Evolutionary conservation across 2,329 filamentous ascomycete species (phyloP), one percentile per base, ranked within the genome.

Genomic region (Chaetothyriales sp.): DNA sequence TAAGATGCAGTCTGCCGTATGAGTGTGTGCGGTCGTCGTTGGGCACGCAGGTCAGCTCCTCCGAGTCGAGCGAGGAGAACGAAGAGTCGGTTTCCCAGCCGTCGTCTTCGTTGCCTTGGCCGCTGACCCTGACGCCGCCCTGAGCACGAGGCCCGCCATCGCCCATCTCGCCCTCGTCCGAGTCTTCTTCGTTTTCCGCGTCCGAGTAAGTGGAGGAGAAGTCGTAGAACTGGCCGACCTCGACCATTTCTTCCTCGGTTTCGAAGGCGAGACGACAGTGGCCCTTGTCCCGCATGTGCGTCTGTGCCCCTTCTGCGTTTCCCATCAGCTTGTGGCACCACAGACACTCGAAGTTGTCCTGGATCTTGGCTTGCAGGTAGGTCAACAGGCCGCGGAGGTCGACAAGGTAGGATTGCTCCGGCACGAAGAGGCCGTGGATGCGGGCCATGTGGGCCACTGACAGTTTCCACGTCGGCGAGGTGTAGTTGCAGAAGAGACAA

Each of bases 231-330:
- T 97, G 87, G 52, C 92, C 92, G 63, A 98, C 87, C 51, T 94
- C 88, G 28, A 97, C 77, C 71, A 95, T 88, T 64, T 97, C 89
- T 37, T 85, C 83, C 65, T 95, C 87, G 0, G 82, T 84, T 49
- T 83, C 82, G 67, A 90, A 98, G 0, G 88, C 89, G 60, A 98
- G 94, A 78, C 89, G 95, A 77, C 90, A 97, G 69, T 98, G 92
- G 0, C 88, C 85, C 65, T 89, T 90, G 66, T 98, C 92, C 45
- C 88, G 83, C 92, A 98, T 98, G 67, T 98, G 92, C 0, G 89
- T 95, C 65, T 95, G 89, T 22, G 89, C 81, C 18, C 86, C 90
- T 52, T 83, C 81, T 0, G 85, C 76, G 10, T 83, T 89, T 56
- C 83, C 80, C 65, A 92, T 86, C 44, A 83, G 69, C 67, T 92